These are phyloP conservation scores for Aspergillus caelatus DNA, from an alignment of 2,329 filamentous ascomycete species.

Conservation along the genomic window DNA sequence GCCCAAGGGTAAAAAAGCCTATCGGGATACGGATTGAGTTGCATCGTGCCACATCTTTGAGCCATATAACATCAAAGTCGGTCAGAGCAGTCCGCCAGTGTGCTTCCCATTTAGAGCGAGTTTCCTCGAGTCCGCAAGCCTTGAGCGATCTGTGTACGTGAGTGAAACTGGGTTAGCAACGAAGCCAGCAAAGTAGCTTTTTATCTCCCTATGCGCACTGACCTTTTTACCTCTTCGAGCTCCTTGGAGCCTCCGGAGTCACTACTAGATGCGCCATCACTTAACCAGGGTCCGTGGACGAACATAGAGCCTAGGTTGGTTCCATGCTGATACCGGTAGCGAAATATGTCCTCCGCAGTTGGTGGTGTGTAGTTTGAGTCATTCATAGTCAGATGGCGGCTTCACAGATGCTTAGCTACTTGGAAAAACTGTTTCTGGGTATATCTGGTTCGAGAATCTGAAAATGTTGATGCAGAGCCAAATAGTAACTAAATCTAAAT, in stretches of 20 bases:
- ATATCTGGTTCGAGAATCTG: background rate
- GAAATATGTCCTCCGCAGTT: conserved; percentile 35
- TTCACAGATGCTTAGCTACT: background rate
- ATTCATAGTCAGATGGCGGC: background rate
- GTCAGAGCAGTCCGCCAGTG: conserved; percentile 57
- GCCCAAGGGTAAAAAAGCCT: conserved; percentile 61
- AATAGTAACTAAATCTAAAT: background rate
- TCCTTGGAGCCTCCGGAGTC: conserved; percentile 50
- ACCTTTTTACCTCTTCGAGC: conserved; percentile 54
- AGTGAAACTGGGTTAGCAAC: background rate
- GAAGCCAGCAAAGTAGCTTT: background rate
- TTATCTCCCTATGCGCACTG: conserved; percentile 6
- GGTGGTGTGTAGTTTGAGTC: conserved; percentile 11
- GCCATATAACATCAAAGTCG: conserved; percentile 56
- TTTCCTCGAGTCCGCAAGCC: conserved; percentile 50
- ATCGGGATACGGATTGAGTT: conserved; percentile 63
- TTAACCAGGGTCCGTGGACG: conserved; percentile 64
- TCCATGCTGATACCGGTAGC: conserved; percentile 64
- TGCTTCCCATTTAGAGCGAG: conserved; percentile 54
- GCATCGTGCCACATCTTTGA: conserved; percentile 55
- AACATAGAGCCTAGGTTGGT: conserved; percentile 63
- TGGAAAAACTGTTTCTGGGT: background rate
- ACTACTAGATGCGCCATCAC: conserved; percentile 52
- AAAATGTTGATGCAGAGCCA: background rate
- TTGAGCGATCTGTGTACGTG: conserved; percentile 42